Conservation (phyloP, 1,284 basidiomycete genomes). For the Sporisorium graminicola region DNA sequence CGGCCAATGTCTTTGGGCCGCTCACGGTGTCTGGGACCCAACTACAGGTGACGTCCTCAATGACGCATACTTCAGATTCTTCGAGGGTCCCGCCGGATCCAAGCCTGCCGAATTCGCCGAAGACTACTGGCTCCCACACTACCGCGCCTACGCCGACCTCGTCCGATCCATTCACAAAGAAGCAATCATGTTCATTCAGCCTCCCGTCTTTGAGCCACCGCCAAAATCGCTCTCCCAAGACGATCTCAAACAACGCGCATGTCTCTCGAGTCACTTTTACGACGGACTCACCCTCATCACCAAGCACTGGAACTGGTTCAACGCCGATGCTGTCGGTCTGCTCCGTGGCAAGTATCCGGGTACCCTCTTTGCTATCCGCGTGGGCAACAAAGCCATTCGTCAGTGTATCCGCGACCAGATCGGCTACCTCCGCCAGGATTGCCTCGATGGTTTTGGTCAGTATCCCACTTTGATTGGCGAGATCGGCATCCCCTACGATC, state of each 20-base stretch:
- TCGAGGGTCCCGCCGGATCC: constrained; percentile 70
- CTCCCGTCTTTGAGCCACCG: constrained; percentile 88
- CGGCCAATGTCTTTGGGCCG: constrained; percentile 88
- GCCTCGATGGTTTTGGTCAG: constrained; percentile 73
- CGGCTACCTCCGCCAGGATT: constrained; percentile 81
- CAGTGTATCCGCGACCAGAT: constrained; percentile 86
- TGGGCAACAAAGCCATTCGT: constrained; percentile 86
- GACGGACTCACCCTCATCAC: constrained; percentile 81
- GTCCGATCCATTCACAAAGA: constrained; percentile 83
- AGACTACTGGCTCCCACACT: constrained; percentile 88
- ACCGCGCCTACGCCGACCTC: constrained; percentile 76
- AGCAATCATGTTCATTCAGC: constrained; percentile 90
- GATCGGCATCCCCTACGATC: constrained; percentile 92
- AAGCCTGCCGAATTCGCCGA: constrained; percentile 75
- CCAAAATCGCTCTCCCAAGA: constrained; percentile 72
- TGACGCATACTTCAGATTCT: constrained; percentile 81
- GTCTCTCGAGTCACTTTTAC: constrained; percentile 90
- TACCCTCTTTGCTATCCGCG: constrained; percentile 73
- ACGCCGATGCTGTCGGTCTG: constrained; percentile 78
- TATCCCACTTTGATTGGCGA: constrained; percentile 96
- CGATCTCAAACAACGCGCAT: constrained; percentile 79
- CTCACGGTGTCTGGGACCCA: constrained; percentile 90
- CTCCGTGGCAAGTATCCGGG: constrained; percentile 83
- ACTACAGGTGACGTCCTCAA: constrained; percentile 78
- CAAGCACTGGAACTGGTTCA: constrained; percentile 84